Percentiles rank a stretch among this genome's conserved stretches.
Conservation (phyloP, 805 yeast genomes). For the Candida sithepensis region DNA sequence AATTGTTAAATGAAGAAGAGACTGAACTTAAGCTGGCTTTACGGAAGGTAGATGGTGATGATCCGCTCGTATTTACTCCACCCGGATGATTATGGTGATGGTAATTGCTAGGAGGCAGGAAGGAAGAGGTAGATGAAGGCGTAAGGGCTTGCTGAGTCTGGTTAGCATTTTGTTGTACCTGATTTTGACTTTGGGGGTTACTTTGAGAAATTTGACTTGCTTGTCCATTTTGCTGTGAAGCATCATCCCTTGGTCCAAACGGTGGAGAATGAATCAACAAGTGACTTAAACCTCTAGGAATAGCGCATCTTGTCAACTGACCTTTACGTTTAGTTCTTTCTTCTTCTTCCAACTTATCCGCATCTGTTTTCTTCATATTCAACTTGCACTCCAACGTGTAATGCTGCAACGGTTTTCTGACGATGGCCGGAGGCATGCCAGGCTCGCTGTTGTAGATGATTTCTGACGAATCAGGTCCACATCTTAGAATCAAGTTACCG, state of each 20-base stretch:
- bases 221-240: conserved; percentile 12
- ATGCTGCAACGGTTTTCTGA: conserved; percentile 40
- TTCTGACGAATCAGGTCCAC: conserved; percentile 62
- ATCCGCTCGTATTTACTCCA: not conserved
- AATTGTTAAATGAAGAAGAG: not conserved
- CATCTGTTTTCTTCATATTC: conserved; percentile 32
- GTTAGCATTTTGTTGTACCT: no score
- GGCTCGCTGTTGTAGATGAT: conserved; percentile 41
- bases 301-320: conserved; percentile 45
- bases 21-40: conserved; percentile 4
- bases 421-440: conserved; percentile 61
- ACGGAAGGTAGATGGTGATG: conserved; percentile 1
- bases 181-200: conserved; percentile 11
- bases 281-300: conserved; percentile 53
- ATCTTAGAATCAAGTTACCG: conserved; percentile 56
- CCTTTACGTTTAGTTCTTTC: conserved; percentile 47
- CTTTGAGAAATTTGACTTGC: conserved; percentile 14
- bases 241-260: conserved; percentile 24
- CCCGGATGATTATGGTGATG: not conserved
- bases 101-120: not conserved
- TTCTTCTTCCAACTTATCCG: conserved; percentile 41
- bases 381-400: conserved; percentile 31
- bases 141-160: not conserved
- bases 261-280: conserved; percentile 41
- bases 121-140: not conserved